Evolutionary conservation across 1,284 basidiomycete genomes (phyloP), one percentile per base, ranked within the genome.

Genomic region (Veloporphyrellus conicus): DNA sequence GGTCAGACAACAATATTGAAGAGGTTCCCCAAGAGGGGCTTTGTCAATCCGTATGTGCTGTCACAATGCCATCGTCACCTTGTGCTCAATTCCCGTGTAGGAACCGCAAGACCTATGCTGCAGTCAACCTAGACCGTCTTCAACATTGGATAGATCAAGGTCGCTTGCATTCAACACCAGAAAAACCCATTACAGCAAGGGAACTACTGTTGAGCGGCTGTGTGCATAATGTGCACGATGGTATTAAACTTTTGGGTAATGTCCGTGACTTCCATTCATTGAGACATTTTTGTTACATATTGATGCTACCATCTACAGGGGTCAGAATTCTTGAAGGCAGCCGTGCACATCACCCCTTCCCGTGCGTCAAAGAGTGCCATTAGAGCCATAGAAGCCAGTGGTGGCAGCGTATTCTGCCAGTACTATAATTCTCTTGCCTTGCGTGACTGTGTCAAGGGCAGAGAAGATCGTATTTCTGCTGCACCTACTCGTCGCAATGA

Each of bases 1-100:
- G 95, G 95, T 56, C 95, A 98, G 68, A 97, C 93, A 19, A 90
- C 95, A 7, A 81, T 99, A 48, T 86, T 85, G n/a, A 85, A 93
- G 56, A 74, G 86, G 39, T 90, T 94, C 64, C 95, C 95, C 9
- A 99, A 99, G 74, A 79, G 84, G 40, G 95, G 95, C 38, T 99
- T 98, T 67, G 79, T 84, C 51, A 98, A 97, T 71, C 80, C 83
- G 93, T 94, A 61, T 63, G 90, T 77, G 4, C 12, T 47, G 10
- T 41, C 31, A n/a, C 33, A 19, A 23, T 34, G 27, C 35, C 19
- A 34, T n/a, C n/a, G n/a, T 50, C 50, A 31, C 12, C 25, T 43
- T 22, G 23, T 37, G n/a, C 46, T 52, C 29, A 53, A 43, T 29
- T 35, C 42, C 20, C 23, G 52, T 38, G 11, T 55, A 91, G 90